Evolutionary conservation across 495 filamentous ascomycete genomes (phyloP).

Genomic region (Daldinia bambusicola): DNA sequence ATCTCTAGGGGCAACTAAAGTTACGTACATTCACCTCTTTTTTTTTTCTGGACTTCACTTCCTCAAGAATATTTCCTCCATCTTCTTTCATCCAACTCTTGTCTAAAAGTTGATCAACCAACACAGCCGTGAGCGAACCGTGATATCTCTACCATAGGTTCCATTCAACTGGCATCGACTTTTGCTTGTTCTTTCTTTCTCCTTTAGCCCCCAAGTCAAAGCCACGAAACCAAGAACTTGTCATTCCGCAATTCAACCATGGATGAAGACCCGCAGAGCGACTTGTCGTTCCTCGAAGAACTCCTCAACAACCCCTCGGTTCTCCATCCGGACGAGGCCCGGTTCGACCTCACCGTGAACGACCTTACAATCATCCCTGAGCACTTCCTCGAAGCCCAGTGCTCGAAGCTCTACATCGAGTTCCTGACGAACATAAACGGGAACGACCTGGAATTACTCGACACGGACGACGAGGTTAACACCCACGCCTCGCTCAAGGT

Average conservation of each 20-base stretch:
- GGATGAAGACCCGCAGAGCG: neutral
- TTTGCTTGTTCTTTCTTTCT: neutral
- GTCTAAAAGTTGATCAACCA: neutral
- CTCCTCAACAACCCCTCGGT: neutral
- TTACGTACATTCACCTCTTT: neutral
- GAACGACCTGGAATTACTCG: neutral
- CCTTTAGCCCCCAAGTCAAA: no score
- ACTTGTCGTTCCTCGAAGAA: neutral
- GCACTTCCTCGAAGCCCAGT: neutral
- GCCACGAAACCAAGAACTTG: no score
- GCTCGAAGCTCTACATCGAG: neutral
- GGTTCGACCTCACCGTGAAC: no score
- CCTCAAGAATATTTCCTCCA: neutral
- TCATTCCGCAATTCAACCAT: neutral
- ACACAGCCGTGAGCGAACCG: neutral
- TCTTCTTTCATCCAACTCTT: neutral
- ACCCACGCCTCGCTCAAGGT: neutral
- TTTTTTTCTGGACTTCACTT: neutral
- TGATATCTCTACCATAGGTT: neutral
- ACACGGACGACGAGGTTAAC: neutral
- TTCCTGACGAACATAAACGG: neutral
- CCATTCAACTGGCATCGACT: neutral
- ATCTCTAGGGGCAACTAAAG: no score
- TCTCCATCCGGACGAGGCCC: no score
- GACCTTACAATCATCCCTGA: neutral